Base-by-base conservation (phyloP, 192 early-diverging fungal species). In the Piromyces sp. region DNA sequence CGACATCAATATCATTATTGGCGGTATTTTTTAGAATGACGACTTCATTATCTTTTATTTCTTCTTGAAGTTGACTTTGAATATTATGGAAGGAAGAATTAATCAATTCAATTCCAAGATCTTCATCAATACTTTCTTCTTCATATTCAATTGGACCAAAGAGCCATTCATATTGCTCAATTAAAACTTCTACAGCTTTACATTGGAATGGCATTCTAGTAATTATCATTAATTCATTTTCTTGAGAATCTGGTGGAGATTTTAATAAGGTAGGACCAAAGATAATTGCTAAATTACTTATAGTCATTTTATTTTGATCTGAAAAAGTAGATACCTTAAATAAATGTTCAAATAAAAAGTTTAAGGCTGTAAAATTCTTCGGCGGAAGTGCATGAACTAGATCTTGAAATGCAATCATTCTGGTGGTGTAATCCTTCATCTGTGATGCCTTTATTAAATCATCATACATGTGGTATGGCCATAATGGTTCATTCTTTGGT, bases 121-220 rank as follows among this genome's bases (percentile, higher is more conserved):
- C 79, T 40, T 40, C 83, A 81, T 79, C 79, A 83, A 30, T 31
- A n/a, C 36, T 85, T 38, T 90, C 86, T 22, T 90, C 87, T 83
- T 90, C 89, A 83, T 82, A 90, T 85, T 90, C 88, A 80, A 89
- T 87, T 5, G 90, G 86, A 29, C 89, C 88, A 85, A 90, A 90
- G n/a, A 90, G 84, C 88, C 88, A 90, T 30, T 90, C 87, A 28
- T 80, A 81, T 51, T 90, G 85, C 28, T 90, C 88, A 79, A 90
- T 88, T 68, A 90, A 82, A 29, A 84, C 86, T 81, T 90, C 89
- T 13, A 88, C 84, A 3, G 86, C 81, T 29, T 81, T 82, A 81
- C 84, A 85, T 78, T 87, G 84, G 79, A 82, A 68, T 29, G 84
- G 86, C 87, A 89, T 88, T n/a, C 51, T 26, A 11, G 51, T 68